A percentile compares a stretch with the other conserved stretches of the same genome.
Evolutionary conservation across 805 yeast genomes (phyloP).

Genomic region (Zygosaccharomyces bisporus): DNA sequence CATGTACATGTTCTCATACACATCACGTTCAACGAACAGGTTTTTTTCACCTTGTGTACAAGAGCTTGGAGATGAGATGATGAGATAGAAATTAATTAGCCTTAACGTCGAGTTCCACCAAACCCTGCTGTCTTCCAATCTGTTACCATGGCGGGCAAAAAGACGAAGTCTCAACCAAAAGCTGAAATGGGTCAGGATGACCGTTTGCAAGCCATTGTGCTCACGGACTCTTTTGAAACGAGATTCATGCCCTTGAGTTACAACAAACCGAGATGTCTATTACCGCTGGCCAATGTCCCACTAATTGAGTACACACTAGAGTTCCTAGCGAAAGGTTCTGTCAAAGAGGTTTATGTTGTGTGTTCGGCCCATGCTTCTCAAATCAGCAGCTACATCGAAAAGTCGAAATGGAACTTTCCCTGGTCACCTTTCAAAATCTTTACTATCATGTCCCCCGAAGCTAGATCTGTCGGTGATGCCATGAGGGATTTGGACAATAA

Average conservation of each 20-base stretch:
- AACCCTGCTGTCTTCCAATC: not conserved
- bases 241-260: constrained; percentile 90
- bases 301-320: constrained; percentile 92
- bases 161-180: constrained; percentile 30
- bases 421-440: constrained; percentile 78
- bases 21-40: constrained; percentile 1
- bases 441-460: constrained; percentile 78
- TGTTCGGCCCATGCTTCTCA: constrained; percentile 90
- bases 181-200: constrained; percentile 63
- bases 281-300: constrained; percentile 92
- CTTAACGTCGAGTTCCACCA: too few relatives aligned
- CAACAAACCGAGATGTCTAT: constrained; percentile 79
- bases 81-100: not conserved
- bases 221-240: constrained; percentile 90
- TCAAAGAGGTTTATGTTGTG: constrained; percentile 82
- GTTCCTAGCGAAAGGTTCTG: constrained; percentile 86
- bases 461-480: constrained; percentile 92
- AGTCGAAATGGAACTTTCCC: constrained; percentile 62
- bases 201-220: constrained; percentile 87
- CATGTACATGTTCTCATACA: too few relatives aligned
- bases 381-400: constrained; percentile 74
- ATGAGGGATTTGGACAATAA: constrained; percentile 93
- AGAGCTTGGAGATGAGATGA: constrained; percentile 6
- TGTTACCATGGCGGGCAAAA: constrained; percentile 29
- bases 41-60: constrained; percentile 3